Evolutionary conservation across 768 basidiomycete genomes (phyloP).

Genomic region (Rhodotorula babjevae): DNA sequence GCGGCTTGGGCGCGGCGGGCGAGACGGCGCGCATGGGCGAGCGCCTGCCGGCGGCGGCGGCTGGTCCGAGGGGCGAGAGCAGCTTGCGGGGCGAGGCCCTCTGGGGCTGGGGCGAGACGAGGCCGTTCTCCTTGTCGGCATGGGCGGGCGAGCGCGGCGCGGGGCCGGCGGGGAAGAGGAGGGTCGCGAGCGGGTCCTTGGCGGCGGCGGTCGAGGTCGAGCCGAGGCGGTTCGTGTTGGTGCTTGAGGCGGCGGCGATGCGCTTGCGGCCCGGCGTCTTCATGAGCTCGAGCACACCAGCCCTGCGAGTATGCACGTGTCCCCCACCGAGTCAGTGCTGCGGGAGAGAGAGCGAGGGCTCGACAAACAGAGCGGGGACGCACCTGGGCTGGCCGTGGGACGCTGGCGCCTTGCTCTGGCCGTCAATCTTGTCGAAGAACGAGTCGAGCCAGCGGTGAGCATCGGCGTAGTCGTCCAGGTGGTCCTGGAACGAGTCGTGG

Average conservation of each 20-base stretch:
- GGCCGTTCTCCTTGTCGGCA: slow-evolving; percentile 22
- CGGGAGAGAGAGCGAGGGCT: not conserved
- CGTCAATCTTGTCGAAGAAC: slow-evolving; percentile 30
- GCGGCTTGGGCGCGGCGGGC: not conserved
- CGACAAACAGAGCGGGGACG: not conserved
- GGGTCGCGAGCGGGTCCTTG: slow-evolving; percentile 33
- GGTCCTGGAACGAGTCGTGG: slow-evolving; percentile 11
- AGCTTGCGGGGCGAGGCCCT: not conserved
- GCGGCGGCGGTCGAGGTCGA: not conserved
- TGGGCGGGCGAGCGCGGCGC: not conserved
- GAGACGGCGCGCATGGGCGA: slow-evolving; percentile 24
- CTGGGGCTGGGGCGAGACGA: not conserved
- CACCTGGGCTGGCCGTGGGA: not conserved
- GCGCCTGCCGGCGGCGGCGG: not conserved
- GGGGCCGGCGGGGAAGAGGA: slow-evolving; percentile 20
- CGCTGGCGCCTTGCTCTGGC: not conserved
- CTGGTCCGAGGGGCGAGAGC: not conserved
- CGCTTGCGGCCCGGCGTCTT: slow-evolving; percentile 36
- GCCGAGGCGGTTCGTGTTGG: not conserved
- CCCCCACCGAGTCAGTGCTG: not conserved
- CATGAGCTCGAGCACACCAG: slow-evolving; percentile 29
- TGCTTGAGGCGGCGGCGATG: slow-evolving; percentile 1
- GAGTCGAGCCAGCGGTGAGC: slow-evolving; percentile 31
- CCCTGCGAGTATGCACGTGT: not conserved
- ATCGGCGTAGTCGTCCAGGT: slow-evolving; percentile 22